These are phyloP conservation scores for Mycogone perniciosa DNA, from an alignment of 2,329 filamentous ascomycete species.

Conservation along the genomic window DNA sequence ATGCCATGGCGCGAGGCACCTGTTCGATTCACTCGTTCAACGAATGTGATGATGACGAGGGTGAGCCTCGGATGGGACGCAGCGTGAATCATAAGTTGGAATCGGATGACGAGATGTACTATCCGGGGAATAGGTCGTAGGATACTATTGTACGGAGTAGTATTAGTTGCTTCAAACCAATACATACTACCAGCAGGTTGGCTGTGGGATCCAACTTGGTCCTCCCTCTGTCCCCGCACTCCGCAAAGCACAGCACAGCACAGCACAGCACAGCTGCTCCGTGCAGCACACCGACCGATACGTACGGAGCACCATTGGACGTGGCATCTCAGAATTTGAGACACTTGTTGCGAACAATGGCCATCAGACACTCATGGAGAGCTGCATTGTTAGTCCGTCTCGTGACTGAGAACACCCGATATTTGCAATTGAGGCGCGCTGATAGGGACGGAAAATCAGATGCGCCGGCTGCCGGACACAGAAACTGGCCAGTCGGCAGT, in stretches of 20 bases:
- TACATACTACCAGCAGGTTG: too few species aligned
- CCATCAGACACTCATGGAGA: not conserved
- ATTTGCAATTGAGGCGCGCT: not conserved
- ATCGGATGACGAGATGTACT: constrained; percentile 25
- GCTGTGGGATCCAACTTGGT: too few species aligned
- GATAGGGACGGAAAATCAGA: constrained; percentile 1
- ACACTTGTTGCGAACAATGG: too few species aligned
- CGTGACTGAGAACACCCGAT: not conserved
- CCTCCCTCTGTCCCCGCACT: too few species aligned
- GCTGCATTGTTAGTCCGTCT: constrained; percentile 4
- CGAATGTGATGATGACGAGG: constrained; percentile 56
- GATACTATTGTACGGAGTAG: too few species aligned
- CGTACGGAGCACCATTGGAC: too few species aligned
- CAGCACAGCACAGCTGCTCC: too few species aligned
- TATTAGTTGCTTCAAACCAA: too few species aligned
- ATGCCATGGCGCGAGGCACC: constrained; percentile 64
- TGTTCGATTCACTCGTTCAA: constrained; percentile 76
- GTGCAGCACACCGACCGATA: too few species aligned
- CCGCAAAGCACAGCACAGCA: too few species aligned
- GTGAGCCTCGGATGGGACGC: constrained; percentile 50
- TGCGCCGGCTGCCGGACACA: not conserved
- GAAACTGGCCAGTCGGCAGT: not conserved
- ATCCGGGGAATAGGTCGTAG: not conserved
- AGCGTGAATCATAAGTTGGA: constrained; percentile 56
- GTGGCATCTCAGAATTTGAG: too few species aligned